Percentiles rank a stretch among this genome's conserved stretches.
These are phyloP conservation scores for Thermothielavioides terrestris DNA, from an alignment of 495 filamentous ascomycete genomes.

Conservation along the genomic window DNA sequence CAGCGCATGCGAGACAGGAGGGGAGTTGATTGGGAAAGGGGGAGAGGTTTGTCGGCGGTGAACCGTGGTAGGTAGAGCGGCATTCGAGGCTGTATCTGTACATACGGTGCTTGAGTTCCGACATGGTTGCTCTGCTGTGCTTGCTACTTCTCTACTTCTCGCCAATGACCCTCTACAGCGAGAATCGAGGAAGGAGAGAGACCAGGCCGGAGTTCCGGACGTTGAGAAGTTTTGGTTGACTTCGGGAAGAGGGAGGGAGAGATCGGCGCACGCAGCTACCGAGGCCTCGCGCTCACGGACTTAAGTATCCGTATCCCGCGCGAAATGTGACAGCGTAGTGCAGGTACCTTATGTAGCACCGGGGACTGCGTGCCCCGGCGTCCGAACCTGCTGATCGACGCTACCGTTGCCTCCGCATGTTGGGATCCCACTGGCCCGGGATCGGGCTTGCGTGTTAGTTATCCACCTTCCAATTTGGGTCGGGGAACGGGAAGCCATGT, in stretches of 20 bases:
- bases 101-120: slow-evolving; percentile 6
- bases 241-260: too few species aligned
- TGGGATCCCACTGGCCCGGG: background rate
- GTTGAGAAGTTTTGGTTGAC: too few species aligned
- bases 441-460: background rate
- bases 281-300: too few species aligned
- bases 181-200: background rate
- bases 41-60: background rate
- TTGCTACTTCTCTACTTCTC: too few species aligned
- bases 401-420: background rate
- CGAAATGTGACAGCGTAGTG: too few species aligned
- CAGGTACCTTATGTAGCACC: too few species aligned
- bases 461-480: slow-evolving; percentile 5
- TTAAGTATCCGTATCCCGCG: too few species aligned
- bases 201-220: too few species aligned
- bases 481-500: background rate
- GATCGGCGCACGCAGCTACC: too few species aligned
- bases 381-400: background rate
- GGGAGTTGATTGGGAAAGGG: background rate
- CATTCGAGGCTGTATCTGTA: background rate
- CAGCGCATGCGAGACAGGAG: background rate
- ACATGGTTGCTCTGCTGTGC: background rate
- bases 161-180: background rate
- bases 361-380: too few species aligned
- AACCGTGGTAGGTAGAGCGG: background rate